Evolutionary conservation across 495 filamentous ascomycete genomes (phyloP).

Genomic region (Xylaria acuta): DNA sequence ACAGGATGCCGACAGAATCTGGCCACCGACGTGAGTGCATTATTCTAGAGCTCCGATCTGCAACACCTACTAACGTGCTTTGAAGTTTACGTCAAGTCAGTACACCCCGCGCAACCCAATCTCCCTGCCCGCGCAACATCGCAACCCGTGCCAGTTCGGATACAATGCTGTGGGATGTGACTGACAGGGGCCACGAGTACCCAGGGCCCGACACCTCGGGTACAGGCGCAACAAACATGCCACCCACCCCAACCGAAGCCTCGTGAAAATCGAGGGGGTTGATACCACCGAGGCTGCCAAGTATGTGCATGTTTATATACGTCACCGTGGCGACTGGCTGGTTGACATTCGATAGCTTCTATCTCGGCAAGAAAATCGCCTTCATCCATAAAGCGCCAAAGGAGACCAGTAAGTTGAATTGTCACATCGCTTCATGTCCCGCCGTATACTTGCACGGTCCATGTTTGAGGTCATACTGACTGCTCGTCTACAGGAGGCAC

Average conservation of each 20-base stretch:
- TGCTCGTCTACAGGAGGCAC: constrained; percentile 59
- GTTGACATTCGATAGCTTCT: constrained; percentile 64
- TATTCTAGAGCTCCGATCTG: neutral
- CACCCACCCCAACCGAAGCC: constrained; percentile 77
- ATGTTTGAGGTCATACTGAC: neutral
- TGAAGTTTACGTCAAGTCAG: constrained; percentile 90
- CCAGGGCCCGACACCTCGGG: constrained; percentile 83
- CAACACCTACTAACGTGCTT: constrained; percentile 14
- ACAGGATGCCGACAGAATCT: constrained; percentile 78
- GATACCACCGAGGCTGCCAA: constrained; percentile 79
- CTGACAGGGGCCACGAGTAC: constrained; percentile 39
- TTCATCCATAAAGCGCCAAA: constrained; percentile 90
- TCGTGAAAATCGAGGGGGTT: constrained; percentile 95
- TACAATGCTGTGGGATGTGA: constrained; percentile 6
- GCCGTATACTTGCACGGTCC: neutral
- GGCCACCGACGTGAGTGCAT: constrained; percentile 76
- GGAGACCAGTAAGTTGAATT: constrained; percentile 64
- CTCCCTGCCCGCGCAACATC: neutral
- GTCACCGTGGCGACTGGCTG: constrained; percentile 1
- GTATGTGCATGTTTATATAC: constrained; percentile 54
- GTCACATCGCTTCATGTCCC: neutral
- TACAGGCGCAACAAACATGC: constrained; percentile 86
- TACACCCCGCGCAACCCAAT: constrained; percentile 44
- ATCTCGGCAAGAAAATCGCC: constrained; percentile 90
- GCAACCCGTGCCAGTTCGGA: neutral